Evolutionary conservation across 306 rosid genomes (phyloP), one percentile per base, ranked within the genome.

Genomic region (Glycine tomentella): DNA sequence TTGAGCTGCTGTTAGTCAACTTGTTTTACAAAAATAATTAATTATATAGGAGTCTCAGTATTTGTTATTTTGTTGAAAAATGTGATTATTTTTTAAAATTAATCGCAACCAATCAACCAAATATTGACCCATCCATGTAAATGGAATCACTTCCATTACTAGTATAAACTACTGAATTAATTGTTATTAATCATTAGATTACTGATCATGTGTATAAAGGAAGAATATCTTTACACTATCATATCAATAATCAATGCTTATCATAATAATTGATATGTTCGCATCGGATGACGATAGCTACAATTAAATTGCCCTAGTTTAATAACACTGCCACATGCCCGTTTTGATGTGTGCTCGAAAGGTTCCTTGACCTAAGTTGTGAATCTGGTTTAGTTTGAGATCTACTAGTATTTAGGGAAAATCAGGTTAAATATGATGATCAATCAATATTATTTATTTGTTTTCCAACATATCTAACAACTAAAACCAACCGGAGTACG

Each of bases 111-210:
- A 25, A 25, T 25, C 1, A 25, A 5, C 0, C 4, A 4, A 34
- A 34, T 34, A 4, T 64, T 36, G 42, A 61, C 42, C 3, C 6
- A 25, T 10, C 33, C 46, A 9, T 63, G 46, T 33, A 63, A 63
- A 63, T 63, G 46, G 69, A 63, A 33, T 12, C 45, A 13, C 69
- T 34, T 12, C 9, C 10, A 63, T 33, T 33, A 63, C 12, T 11
- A 63, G 69, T 12, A 63, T 31, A 31, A 61, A 11, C 15, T 61
- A 58, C 9, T 59, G 7, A 38, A 38, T 38, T 4, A 25, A 31
- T 61, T 15, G 36, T 58, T 58, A 62, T 62, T 33, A 62, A 31
- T 33, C 68, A 62, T 62, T 33, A 62, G 8, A 33, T 63, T 63
- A 33, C 0, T 11, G 14, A 25, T 61, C 15, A 61, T 15, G 10